Conservation (phyloP, 2,329 filamentous ascomycete species). For the Xylaria digitata region DNA sequence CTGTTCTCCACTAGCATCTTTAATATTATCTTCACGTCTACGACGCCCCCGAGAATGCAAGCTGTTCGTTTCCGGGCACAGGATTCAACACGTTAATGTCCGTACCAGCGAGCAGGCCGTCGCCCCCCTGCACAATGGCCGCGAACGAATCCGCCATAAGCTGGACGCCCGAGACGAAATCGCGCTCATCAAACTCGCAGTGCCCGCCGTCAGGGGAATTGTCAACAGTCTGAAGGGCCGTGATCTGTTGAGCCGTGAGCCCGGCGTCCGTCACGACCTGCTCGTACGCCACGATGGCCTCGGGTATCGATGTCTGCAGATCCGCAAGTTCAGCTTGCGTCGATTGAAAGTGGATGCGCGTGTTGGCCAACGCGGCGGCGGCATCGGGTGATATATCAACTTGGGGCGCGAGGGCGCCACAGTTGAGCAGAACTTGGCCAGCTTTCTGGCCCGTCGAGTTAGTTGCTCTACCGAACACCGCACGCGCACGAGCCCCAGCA, state of each 20-base stretch:
- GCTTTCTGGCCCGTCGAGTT: slow-evolving; percentile 16
- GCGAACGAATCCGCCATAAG: slow-evolving; percentile 65
- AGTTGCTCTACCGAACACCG: background rate
- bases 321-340: slow-evolving; percentile 62
- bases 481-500: background rate
- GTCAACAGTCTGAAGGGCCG: slow-evolving; percentile 66
- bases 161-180: slow-evolving; percentile 67
- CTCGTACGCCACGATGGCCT: slow-evolving; percentile 63
- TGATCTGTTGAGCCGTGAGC: slow-evolving; percentile 58
- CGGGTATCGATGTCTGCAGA: slow-evolving; percentile 63
- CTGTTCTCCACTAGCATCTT: background rate
- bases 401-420: slow-evolving; percentile 65
- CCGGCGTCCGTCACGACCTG: slow-evolving; percentile 58
- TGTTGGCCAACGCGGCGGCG: slow-evolving; percentile 56
- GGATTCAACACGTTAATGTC: slow-evolving; percentile 60
- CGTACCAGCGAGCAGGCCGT: slow-evolving; percentile 59
- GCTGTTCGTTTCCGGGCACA: slow-evolving; percentile 61
- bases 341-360: slow-evolving; percentile 67
- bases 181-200: slow-evolving; percentile 67
- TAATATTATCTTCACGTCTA: background rate
- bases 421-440: slow-evolving; percentile 65
- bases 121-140: slow-evolving; percentile 64
- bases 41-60: slow-evolving; percentile 53
- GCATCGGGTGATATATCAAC: slow-evolving; percentile 59
- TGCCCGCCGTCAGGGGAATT: slow-evolving; percentile 67